Base-by-base conservation (phyloP, 2,329 filamentous ascomycete species). In the Tolypocladium album region DNA sequence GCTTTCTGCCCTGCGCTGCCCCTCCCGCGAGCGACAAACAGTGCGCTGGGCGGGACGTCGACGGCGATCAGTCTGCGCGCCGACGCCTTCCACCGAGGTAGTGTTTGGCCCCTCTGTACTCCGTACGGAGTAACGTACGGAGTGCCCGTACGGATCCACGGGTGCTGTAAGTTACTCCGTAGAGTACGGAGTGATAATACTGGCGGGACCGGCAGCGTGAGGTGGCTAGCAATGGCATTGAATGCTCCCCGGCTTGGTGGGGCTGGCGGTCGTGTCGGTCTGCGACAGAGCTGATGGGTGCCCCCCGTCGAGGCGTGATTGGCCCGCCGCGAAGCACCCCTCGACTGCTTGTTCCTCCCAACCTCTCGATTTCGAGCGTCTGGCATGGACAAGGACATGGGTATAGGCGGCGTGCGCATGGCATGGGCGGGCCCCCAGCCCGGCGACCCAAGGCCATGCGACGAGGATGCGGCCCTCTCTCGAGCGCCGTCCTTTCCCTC, bases 321-420 rank as follows among this genome's bases (percentile, higher is more conserved):
- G 60, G 60, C 45, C 58, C 43, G 36, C 22, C 31, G n/a, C n/a
- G 40, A 53, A 34, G 40, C 36, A 58, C 27, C 52, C 27, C 9
- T 22, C 40, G 24, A 40, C 60, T 43, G 27, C 42, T 53, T 52
- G 45, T 53, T 58, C 17, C 38, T 39, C 61, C 62, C 62, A 63
- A 62, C 62, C 62, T 63, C 62, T 62, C 60, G 40, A 62, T 60
- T 63, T 61, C 56, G 53, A 47, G 50, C 24, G 22, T 27, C 11
- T 24, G 45, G 6, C 45, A 47, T 47, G 42, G 42, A 45, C 45
- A 50, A 7, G 24, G 45, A 13, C 45, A 27, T 50, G 45, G 24
- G 45, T 15, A 31, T 17, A 24, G 13, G 15, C 15, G 17, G 15
- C 15, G 20, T 50, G 45, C 13, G 43, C 12, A 36, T 38, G 36